A percentile compares a stretch with the other conserved stretches of the same genome.
Conservation (phyloP, 1,284 basidiomycete species). For the Megacollybia platyphylla region DNA sequence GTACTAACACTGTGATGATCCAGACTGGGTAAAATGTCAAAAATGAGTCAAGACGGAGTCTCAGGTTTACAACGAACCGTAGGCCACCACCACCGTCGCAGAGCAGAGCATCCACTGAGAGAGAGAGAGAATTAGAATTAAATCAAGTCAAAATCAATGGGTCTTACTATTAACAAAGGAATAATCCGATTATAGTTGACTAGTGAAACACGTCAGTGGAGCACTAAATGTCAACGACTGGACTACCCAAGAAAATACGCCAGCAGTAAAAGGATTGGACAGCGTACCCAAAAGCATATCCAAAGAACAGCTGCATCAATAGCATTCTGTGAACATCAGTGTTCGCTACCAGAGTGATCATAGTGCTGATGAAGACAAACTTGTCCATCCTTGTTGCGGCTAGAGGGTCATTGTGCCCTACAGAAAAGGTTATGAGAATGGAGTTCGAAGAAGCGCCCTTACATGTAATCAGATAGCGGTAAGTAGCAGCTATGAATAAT, state of each 20-base stretch:
- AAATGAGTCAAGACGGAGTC: not conserved
- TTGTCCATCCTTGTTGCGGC: not conserved
- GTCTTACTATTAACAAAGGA: slow-evolving; percentile 3
- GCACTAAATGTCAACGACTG: slow-evolving; percentile 1
- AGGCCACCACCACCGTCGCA: not conserved
- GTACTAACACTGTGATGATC: not conserved
- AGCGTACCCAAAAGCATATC: not conserved
- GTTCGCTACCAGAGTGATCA: not conserved
- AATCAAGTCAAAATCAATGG: not conserved
- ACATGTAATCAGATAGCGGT: slow-evolving; percentile 6
- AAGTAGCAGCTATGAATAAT: slow-evolving; percentile 5
- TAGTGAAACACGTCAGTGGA: not conserved
- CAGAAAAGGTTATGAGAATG: not conserved
- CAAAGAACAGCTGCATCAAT: slow-evolving; percentile 4
- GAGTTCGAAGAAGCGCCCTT: not conserved
- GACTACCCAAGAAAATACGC: not conserved
- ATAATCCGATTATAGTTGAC: slow-evolving; percentile 4
- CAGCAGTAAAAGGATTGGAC: slow-evolving; percentile 5
- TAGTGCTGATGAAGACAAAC: slow-evolving; percentile 1
- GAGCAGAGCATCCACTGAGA: slow-evolving; percentile 3
- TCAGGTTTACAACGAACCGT: not conserved
- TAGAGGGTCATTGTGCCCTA: slow-evolving; percentile 1
- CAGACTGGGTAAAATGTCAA: not conserved
- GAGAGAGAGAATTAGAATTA: not conserved
- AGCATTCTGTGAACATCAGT: slow-evolving; percentile 4